Evolutionary conservation across 768 basidiomycete genomes (phyloP).

Genomic region (Kwoniella shandongensis): DNA sequence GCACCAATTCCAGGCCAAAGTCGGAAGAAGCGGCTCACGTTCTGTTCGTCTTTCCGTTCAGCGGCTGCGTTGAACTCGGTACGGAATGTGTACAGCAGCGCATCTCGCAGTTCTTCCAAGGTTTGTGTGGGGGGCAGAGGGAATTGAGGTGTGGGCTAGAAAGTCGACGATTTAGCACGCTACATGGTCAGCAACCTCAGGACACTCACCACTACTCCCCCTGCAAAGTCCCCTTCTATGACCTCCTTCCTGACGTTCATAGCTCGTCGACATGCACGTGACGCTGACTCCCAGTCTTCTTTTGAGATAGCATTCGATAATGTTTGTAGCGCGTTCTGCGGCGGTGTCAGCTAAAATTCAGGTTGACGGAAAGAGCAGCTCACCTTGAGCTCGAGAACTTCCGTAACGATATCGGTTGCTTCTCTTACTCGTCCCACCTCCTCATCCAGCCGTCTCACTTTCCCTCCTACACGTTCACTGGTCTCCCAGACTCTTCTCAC

Average conservation of each 20-base stretch:
- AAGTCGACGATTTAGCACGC: conserved; percentile 2
- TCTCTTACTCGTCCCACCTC: conserved; percentile 88
- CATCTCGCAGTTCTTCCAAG: conserved; percentile 69
- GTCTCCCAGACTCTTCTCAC: conserved; percentile 53
- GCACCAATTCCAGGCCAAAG: conserved; percentile 94
- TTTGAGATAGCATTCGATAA: conserved; percentile 66
- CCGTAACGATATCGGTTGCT: conserved; percentile 84
- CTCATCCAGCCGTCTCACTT: conserved; percentile 82
- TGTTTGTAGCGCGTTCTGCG: conserved; percentile 66
- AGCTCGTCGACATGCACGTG: conserved; percentile 83
- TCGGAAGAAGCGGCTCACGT: conserved; percentile 92
- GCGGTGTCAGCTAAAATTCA: conserved; percentile 4
- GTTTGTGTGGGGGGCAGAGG: conserved; percentile 84
- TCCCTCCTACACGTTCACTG: conserved; percentile 79
- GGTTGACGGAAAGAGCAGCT: conserved; percentile 2
- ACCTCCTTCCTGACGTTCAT: conserved; percentile 80
- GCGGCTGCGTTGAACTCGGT: conserved; percentile 82
- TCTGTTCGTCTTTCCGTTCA: conserved; percentile 73
- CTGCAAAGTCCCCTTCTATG: conserved; percentile 79
- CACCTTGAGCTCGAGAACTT: conserved; percentile 95
- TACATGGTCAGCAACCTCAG: neutral
- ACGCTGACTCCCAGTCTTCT: conserved; percentile 94
- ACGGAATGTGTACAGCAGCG: conserved; percentile 73
- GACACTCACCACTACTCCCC: conserved; percentile 72
- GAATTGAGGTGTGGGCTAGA: conserved; percentile 82